These are phyloP conservation scores for Helianthus tuberosus DNA, from an alignment of 129 eudicot species.

Conservation along the genomic window DNA sequence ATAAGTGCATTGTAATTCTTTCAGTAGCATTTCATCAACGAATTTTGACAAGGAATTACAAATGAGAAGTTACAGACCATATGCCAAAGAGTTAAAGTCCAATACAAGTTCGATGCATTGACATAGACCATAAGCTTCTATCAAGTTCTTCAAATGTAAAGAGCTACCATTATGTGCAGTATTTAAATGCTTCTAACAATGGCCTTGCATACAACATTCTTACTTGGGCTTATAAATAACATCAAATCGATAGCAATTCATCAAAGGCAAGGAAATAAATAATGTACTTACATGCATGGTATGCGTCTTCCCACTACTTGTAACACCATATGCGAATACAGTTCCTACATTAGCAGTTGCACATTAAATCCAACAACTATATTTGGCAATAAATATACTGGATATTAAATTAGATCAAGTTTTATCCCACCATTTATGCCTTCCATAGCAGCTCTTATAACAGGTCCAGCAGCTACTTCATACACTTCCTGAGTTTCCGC, in stretches of 20 bases:
- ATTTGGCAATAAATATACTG: neutral
- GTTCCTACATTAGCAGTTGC: slow-evolving; percentile 64
- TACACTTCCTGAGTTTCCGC: slow-evolving; percentile 86
- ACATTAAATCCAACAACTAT: slow-evolving; percentile 21
- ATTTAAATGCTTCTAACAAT: slow-evolving; percentile 1
- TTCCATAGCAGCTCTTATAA: slow-evolving; percentile 95
- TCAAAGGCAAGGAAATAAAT: slow-evolving; percentile 15
- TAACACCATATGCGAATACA: slow-evolving; percentile 99
- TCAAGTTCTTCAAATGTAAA: neutral
- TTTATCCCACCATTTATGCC: slow-evolving; percentile 81
- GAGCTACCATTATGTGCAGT: neutral
- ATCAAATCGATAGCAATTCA: slow-evolving; percentile 8
- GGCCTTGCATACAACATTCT: neutral
- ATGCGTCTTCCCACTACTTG: slow-evolving; percentile 99
- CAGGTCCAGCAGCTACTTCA: slow-evolving; percentile 97
- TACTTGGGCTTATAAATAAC: slow-evolving; percentile 7
- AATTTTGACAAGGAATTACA: slow-evolving; percentile 8
- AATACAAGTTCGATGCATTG: slow-evolving; percentile 11
- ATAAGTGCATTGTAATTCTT: slow-evolving; percentile 11
- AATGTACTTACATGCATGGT: slow-evolving; percentile 93
- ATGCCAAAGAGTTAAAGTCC: neutral
- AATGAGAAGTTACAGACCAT: neutral
- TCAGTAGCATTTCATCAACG: neutral
- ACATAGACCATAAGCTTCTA: slow-evolving; percentile 8
- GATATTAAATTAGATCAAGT: slow-evolving; percentile 20